Conservation (phyloP, 257 asterid species). For the Petunia axillaris region DNA sequence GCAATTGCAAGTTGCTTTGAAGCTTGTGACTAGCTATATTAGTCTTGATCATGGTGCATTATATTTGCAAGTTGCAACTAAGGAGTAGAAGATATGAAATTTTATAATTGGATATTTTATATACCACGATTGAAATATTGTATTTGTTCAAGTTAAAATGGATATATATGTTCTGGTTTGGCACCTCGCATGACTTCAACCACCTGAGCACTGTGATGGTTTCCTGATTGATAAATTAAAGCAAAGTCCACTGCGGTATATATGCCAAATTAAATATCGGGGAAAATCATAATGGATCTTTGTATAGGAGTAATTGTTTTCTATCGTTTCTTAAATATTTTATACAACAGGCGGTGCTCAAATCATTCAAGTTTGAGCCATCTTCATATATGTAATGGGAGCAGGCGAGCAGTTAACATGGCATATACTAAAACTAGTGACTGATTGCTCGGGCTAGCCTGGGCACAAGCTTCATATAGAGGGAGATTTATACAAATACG, state of each 20-base stretch:
- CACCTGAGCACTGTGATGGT: background rate
- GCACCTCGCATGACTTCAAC: background rate
- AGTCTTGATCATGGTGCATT: background rate
- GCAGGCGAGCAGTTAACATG: background rate
- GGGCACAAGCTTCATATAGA: too few species aligned
- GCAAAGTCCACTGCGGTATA: background rate
- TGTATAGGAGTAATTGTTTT: background rate
- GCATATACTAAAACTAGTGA: background rate
- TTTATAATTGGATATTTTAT: background rate
- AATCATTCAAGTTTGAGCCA: constrained; percentile 10
- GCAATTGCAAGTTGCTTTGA: background rate
- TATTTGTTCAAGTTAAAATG: background rate
- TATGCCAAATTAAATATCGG: background rate
- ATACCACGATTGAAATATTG: background rate
- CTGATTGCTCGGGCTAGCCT: too few species aligned
- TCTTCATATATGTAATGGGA: background rate
- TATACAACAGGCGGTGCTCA: background rate
- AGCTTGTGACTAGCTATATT: background rate
- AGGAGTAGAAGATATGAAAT: background rate
- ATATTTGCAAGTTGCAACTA: background rate
- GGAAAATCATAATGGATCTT: background rate
- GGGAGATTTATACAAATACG: too few species aligned
- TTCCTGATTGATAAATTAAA: constrained; percentile 19
- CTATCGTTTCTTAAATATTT: background rate
- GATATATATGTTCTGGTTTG: too few species aligned